Base-by-base conservation (phyloP, 306 rosid genomes). In the Phaseolus lunatus region DNA sequence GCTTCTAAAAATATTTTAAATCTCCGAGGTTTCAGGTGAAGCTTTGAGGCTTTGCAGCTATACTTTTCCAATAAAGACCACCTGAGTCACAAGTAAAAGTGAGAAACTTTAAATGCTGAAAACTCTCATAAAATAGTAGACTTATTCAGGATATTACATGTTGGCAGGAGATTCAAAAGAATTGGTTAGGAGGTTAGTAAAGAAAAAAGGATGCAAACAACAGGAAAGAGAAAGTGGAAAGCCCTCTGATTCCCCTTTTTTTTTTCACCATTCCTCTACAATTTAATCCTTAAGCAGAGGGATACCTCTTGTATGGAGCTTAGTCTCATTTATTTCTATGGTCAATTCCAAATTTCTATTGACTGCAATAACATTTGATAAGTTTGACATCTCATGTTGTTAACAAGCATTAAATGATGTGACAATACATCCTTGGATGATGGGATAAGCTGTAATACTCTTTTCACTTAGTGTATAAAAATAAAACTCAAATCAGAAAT, bases 1-100 rank as follows among this genome's bases (percentile, higher is more conserved):
- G 98, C 95, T 88, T 95, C 98, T 73, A 95, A 81, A 86, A 95
- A 90, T 67, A 95, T 89, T 87, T 95, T 95, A 72, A 92, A 95
- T 41, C 97, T 88, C 11, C 98, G 93, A 24, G 98, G 98, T 86
- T 95, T 95, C 79, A 95, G 70, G 85, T 92, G 98, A 87, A 95
- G 98, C 87, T 95, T 95, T 79, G 98, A 95, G 77, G 98, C 98
- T 86, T 92, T 92, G 87, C 97, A 95, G 85, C 98, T 95, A 80
- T 92, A 92, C 83, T 95, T 95, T 82, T 95, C 98, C 83, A 95
- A 80, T 82, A 95, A 92, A 47, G 98, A 92, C 98, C 98, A 95
- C 98, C 98, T 94, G 87, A 67, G 59, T 44, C 75, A 82, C 26
- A 80, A 35, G 47, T 75, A 44, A 78, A 59, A 57, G 9, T 43